Conservation (phyloP, 2,329 filamentous ascomycete species). For the Apiospora pterosperma region DNA sequence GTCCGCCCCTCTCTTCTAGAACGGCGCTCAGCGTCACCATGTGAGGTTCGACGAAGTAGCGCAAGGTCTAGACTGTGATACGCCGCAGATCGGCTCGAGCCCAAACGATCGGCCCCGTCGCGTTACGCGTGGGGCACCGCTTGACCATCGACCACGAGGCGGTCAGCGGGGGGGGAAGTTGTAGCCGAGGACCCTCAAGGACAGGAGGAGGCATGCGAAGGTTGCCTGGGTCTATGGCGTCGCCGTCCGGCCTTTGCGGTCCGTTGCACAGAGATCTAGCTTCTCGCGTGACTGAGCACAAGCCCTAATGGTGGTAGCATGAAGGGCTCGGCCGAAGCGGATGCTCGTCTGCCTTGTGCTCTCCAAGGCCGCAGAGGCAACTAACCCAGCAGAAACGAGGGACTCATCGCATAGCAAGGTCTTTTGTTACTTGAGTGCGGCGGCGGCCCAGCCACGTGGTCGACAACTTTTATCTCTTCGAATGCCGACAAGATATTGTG, state of each 20-base stretch:
- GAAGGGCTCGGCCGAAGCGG: background rate
- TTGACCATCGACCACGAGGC: background rate
- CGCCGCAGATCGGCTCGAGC: background rate
- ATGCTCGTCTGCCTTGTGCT: background rate
- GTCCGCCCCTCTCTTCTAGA: background rate
- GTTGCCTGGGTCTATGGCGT: too few species aligned
- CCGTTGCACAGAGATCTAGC: background rate
- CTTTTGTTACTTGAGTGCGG: too few species aligned
- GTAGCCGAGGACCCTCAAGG: background rate
- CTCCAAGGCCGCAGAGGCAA: too few species aligned
- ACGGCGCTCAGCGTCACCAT: background rate
- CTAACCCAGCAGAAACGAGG: too few species aligned
- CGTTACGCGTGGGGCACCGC: background rate
- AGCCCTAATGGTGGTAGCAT: background rate
- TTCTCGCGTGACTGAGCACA: background rate
- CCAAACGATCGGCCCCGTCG: background rate
- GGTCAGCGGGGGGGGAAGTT: background rate
- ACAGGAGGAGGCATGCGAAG: background rate
- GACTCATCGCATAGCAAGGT: too few species aligned
- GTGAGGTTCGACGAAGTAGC: background rate
- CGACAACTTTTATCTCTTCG: too few species aligned
- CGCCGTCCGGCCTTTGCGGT: background rate
- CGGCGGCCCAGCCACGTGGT: too few species aligned
- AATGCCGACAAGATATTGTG: too few species aligned
- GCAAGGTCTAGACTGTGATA: background rate